Base-by-base conservation (phyloP, 192 early-diverging fungal genomes). In the Backusella westeae region DNA sequence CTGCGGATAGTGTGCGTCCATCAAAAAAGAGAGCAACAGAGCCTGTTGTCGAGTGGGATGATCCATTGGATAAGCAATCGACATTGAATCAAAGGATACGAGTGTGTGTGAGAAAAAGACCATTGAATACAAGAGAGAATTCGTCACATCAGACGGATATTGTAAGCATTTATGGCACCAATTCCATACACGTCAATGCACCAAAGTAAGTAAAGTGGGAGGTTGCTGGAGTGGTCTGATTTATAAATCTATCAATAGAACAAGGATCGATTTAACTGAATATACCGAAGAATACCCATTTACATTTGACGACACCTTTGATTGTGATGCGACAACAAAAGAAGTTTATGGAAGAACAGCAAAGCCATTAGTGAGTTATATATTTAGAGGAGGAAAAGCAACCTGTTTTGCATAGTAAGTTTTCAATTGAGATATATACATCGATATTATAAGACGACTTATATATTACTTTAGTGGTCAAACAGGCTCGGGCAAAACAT, bases 371-470 rank as follows among this genome's bases (percentile, higher is more conserved):
- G 97, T 99, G 1, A 91, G 96, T 69, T 98, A 97, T 84, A 90
- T 98, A 10, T 98, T 99, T 69, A 81, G 82, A n/a, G 98, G 98
- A 6, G 97, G 98, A 56, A 98, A 98, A 75, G 96, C 96, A 0
- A 99, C 98, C 8, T 98, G 97, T 78, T 99, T 99, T 92, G 98
- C 97, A 67, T 98, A 98, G 93, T 93, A 91, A 82, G 89, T 87
- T 23, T 23, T 34, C 56, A 21, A 19, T 17, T 32, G 32, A 3
- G 1, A 32, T 36, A 29, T 36, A 29, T 36, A 14, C 8, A 29
- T 9, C n/a, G 4, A 9, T 21, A 19, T 6, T 2, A 36, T 15
- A 68, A 9, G 10, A 17, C 0, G 6, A 17, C 17, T n/a, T 21
- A 36, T 4, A 17, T n/a, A 17, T n/a, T 39, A 0, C n/a, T 10